Evolutionary conservation across 2,329 filamentous ascomycete genomes (phyloP).

Genomic region (Trichoderma asperellum): DNA sequence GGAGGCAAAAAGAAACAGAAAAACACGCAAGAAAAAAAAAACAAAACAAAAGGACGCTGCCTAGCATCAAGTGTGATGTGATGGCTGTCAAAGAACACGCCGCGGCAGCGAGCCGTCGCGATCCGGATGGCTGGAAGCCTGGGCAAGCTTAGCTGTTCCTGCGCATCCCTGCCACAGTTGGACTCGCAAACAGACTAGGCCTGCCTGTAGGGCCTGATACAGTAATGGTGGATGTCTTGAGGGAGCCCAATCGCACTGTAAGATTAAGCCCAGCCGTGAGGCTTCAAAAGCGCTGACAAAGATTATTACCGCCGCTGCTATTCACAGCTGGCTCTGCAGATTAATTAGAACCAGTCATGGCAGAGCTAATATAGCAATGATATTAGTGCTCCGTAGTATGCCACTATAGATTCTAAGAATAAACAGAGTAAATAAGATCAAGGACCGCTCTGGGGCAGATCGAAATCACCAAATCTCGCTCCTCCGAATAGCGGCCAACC

Average conservation of each 20-base stretch:
- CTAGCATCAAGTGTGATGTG: not conserved
- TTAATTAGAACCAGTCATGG: not conserved
- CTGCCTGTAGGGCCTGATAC: not conserved
- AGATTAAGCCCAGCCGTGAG: not conserved
- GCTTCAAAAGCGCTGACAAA: not conserved
- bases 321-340: not conserved
- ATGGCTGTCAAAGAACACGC: not conserved
- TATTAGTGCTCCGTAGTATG: not conserved
- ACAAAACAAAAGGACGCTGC: not conserved
- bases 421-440: not conserved
- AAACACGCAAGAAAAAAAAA: not conserved
- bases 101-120: slow-evolving; percentile 23
- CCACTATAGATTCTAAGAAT: not conserved
- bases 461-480: slow-evolving; percentile 22
- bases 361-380: not conserved
- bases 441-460: slow-evolving; percentile 10
- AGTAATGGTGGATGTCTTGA: not conserved
- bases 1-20: not conserved
- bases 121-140: slow-evolving; percentile 21
- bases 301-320: not conserved
- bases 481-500: not conserved
- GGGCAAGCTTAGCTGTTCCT: slow-evolving; percentile 11
- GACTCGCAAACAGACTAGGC: slow-evolving; percentile 7
- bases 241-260: not conserved
- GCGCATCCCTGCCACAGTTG: slow-evolving; percentile 24